Evolutionary conservation across 768 basidiomycete species (phyloP).

Genomic region (Polyporus arcularius): DNA sequence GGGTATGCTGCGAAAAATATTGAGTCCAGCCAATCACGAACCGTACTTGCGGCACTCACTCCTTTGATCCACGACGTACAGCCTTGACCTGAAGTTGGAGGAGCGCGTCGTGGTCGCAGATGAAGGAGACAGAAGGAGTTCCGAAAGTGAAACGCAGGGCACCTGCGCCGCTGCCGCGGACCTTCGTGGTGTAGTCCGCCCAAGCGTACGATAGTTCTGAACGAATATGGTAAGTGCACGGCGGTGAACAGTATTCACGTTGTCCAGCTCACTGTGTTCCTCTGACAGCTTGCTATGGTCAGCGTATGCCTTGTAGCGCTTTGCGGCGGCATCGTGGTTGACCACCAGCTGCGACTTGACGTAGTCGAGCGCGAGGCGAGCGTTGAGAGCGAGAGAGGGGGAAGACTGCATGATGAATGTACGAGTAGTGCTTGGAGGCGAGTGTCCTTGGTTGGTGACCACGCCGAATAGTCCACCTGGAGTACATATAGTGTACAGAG

Average conservation of each 20-base stretch:
- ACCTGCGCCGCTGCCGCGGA: constrained; percentile 6
- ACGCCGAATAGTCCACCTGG: no score
- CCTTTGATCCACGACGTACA: neutral
- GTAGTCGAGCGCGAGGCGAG: constrained; percentile 21
- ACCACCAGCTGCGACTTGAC: constrained; percentile 27
- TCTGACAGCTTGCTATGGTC: neutral
- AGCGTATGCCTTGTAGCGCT: constrained; percentile 19
- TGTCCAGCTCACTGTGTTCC: constrained; percentile 7
- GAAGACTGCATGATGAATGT: neutral
- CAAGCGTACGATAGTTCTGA: constrained; percentile 24
- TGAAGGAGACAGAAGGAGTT: constrained; percentile 30
- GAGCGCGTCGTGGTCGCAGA: constrained; percentile 35
- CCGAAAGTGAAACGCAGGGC: constrained; percentile 23
- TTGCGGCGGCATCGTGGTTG: constrained; percentile 23
- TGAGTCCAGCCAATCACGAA: neutral
- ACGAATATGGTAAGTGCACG: no score
- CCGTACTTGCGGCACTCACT: neutral
- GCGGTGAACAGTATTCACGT: neutral
- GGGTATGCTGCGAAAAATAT: neutral
- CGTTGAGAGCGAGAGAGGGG: neutral
- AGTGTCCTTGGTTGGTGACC: neutral
- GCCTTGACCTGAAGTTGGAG: constrained; percentile 25
- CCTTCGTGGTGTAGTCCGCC: constrained; percentile 16
- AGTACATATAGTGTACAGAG: no score
- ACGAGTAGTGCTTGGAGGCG: neutral